Conservation (phyloP, 1,284 basidiomycete genomes). For the Thelephora terrestris region DNA sequence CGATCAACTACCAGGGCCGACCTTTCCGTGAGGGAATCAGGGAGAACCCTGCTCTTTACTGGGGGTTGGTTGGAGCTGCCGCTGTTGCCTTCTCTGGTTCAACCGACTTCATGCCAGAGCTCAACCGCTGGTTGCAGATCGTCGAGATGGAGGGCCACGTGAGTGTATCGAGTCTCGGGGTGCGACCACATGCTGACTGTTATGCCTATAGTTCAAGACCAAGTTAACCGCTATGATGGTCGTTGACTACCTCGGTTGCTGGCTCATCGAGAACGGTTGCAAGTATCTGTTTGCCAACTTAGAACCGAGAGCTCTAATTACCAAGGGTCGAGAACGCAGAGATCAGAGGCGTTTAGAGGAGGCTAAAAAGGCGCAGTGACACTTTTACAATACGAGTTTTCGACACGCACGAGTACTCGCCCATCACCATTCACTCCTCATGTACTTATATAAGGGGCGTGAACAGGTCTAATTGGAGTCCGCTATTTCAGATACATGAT, state of each 20-base stretch:
- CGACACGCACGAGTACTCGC: no score
- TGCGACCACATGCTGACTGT: not conserved
- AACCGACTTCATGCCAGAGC: constrained; percentile 88
- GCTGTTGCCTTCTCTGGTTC: constrained; percentile 89
- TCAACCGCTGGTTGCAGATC: constrained; percentile 95
- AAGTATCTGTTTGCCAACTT: constrained; percentile 86
- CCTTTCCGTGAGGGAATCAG: constrained; percentile 95
- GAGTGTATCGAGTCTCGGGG: constrained; percentile 21
- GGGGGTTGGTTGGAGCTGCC: constrained; percentile 79
- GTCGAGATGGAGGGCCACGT: constrained; percentile 81
- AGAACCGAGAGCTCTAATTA: constrained; percentile 79
- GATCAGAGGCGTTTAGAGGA: constrained; percentile 28
- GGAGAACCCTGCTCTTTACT: constrained; percentile 88
- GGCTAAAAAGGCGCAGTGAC: constrained; percentile 6
- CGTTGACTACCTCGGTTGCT: constrained; percentile 85
- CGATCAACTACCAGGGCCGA: constrained; percentile 94
- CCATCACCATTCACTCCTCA: no score
- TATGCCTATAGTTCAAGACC: constrained; percentile 59
- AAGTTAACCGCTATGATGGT: constrained; percentile 75
- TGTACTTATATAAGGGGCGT: no score
- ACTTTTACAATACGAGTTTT: no score
- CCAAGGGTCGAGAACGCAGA: constrained; percentile 69
- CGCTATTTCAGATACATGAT: no score
- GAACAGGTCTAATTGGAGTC: no score
- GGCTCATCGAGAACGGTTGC: constrained; percentile 72